Evolutionary conservation across 2,329 filamentous ascomycete genomes (phyloP).

Genomic region (Mycosphaerella sp.): DNA sequence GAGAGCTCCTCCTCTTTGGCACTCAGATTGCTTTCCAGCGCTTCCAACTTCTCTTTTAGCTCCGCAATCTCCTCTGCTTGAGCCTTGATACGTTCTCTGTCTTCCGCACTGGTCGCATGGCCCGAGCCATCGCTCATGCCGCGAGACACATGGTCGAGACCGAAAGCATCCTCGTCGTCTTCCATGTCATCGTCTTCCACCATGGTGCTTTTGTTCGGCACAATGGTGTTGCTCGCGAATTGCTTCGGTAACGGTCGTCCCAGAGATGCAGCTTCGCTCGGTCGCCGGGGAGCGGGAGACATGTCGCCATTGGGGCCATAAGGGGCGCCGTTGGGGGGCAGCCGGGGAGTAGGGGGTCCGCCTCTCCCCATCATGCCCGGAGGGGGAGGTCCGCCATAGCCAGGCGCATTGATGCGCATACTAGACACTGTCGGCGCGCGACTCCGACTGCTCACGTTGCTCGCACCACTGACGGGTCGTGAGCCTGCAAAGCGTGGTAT

Average conservation of each 20-base stretch:
- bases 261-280: constrained; percentile 38
- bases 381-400: constrained; percentile 7
- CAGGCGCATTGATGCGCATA: constrained; percentile 33
- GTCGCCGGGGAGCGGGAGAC: constrained; percentile 39
- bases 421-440: constrained; percentile 28
- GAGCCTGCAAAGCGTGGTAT: constrained; percentile 73
- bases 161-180: constrained; percentile 27
- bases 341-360: constrained; percentile 24
- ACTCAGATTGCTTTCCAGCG: constrained; percentile 62
- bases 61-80: constrained; percentile 71
- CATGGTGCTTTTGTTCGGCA: constrained; percentile 97
- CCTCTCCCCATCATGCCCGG: constrained; percentile 22
- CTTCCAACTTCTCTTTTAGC: constrained; percentile 65
- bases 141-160: constrained; percentile 22
- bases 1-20: constrained; percentile 55
- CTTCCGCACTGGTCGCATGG: constrained; percentile 41
- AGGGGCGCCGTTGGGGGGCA: constrained; percentile 21
- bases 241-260: constrained; percentile 78
- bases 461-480: constrained; percentile 62
- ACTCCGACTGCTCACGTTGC: constrained; percentile 29
- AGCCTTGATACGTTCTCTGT: constrained; percentile 66
- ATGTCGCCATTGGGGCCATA: constrained; percentile 30
- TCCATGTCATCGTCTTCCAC: constrained; percentile 76
- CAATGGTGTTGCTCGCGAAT: constrained; percentile 90
- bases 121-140: constrained; percentile 17